Conservation (phyloP, 2,329 filamentous ascomycete genomes). For the Aspergillus melleus region DNA sequence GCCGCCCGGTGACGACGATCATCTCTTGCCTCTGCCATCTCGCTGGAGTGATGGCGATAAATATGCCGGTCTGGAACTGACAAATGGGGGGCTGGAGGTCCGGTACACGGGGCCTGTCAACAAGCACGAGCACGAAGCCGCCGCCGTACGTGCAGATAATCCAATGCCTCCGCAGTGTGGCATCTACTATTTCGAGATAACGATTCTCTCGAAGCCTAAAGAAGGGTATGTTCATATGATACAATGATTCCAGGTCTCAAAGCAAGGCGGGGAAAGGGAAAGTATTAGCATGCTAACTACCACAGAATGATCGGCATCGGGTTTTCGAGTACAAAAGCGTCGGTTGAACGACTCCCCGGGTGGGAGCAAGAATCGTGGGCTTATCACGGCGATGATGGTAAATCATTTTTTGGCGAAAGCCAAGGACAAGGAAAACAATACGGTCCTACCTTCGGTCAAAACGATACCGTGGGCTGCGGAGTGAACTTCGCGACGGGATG, state of each 20-base stretch:
- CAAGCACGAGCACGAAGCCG: slow-evolving; percentile 71
- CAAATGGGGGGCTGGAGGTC: slow-evolving; percentile 72
- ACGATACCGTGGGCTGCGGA: slow-evolving; percentile 65
- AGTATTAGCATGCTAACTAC: slow-evolving; percentile 9
- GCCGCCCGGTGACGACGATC: slow-evolving; percentile 60
- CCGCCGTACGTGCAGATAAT: slow-evolving; percentile 77
- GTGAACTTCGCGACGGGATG: slow-evolving; percentile 63
- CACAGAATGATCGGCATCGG: slow-evolving; percentile 54
- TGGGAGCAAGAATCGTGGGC: slow-evolving; percentile 68
- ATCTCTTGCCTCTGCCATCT: slow-evolving; percentile 70
- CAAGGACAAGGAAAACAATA: slow-evolving; percentile 57
- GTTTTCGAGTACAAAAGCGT: slow-evolving; percentile 60
- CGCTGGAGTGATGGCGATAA: slow-evolving; percentile 82
- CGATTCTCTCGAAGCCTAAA: slow-evolving; percentile 65
- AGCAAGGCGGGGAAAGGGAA: background rate
- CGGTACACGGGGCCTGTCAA: slow-evolving; percentile 58
- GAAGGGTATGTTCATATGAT: slow-evolving; percentile 58
- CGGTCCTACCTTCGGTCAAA: slow-evolving; percentile 59
- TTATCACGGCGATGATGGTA: slow-evolving; percentile 67
- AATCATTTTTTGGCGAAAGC: slow-evolving; percentile 60
- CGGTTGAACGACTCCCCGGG: slow-evolving; percentile 61
- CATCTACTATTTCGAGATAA: slow-evolving; percentile 89
- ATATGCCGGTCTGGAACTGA: slow-evolving; percentile 69
- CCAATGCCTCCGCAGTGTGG: slow-evolving; percentile 87
- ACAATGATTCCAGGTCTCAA: background rate